Evolutionary conservation across 768 basidiomycete genomes (phyloP).

Genomic region (Boletus sensibilis): DNA sequence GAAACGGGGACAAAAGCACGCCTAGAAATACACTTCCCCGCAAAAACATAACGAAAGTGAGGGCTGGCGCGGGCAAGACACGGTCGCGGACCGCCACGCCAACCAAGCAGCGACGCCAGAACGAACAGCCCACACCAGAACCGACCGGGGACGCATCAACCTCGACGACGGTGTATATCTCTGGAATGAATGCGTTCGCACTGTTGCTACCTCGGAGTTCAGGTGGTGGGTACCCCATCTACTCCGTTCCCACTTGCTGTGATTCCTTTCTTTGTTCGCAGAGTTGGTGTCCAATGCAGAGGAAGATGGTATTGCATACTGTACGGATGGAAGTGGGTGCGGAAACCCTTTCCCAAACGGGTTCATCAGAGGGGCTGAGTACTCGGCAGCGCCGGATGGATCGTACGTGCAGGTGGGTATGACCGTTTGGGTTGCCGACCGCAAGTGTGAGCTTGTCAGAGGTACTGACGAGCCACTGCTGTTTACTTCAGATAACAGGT

Average conservation of each 20-base stretch:
- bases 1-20: background rate
- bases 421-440: background rate
- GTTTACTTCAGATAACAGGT: constrained; percentile 37
- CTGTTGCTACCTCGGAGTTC: constrained; percentile 33
- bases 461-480: background rate
- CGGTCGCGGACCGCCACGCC: constrained; percentile 11
- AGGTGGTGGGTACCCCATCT: constrained; percentile 30
- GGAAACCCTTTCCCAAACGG: constrained; percentile 31
- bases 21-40: background rate
- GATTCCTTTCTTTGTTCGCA: background rate
- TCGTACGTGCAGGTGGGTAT: constrained; percentile 40
- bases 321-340: constrained; percentile 33
- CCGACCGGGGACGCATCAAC: constrained; percentile 37
- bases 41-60: background rate
- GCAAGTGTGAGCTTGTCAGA: background rate
- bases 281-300: constrained; percentile 43
- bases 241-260: background rate
- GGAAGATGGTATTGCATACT: constrained; percentile 37
- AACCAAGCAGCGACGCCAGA: constrained; percentile 20
- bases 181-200: constrained; percentile 31
- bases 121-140: constrained; percentile 38
- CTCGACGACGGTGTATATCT: constrained; percentile 38
- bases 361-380: constrained; percentile 39
- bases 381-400: constrained; percentile 34
- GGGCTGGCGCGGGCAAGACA: background rate